Conservation (phyloP, 2,329 filamentous ascomycete genomes). For the Eurotiales sp. region DNA sequence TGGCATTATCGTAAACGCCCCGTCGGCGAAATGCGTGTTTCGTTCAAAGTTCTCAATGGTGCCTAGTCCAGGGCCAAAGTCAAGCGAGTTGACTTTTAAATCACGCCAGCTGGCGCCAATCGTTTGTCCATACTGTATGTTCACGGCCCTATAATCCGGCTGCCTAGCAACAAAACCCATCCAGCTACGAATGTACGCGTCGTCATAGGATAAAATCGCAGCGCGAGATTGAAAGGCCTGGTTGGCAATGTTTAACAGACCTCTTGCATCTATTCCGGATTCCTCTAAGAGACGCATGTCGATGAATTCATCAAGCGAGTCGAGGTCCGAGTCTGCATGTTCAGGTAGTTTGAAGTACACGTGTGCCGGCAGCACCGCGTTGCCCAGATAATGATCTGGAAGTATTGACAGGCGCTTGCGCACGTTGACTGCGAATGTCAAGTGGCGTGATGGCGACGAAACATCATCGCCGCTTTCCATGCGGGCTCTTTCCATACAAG, state of each 20-base stretch:
- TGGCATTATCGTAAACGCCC: not conserved
- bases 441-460: not conserved
- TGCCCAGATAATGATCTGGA: not conserved
- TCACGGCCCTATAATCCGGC: not conserved
- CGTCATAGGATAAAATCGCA: not conserved
- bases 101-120: not conserved
- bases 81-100: not conserved
- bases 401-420: not conserved
- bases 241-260: not conserved
- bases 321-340: not conserved
- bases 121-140: not conserved
- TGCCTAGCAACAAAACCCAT: not conserved
- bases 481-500: not conserved
- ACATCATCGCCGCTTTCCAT: not conserved
- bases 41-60: not conserved
- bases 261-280: not conserved
- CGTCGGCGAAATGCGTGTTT: not conserved
- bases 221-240: not conserved
- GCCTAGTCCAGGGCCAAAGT: not conserved
- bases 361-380: not conserved
- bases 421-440: not conserved
- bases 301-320: not conserved
- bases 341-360: not conserved
- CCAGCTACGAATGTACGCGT: not conserved
- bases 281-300: not conserved